Evolutionary conservation across 306 rosid species (phyloP), one percentile per base, ranked within the genome.

Genomic region (Lotus japonicus): DNA sequence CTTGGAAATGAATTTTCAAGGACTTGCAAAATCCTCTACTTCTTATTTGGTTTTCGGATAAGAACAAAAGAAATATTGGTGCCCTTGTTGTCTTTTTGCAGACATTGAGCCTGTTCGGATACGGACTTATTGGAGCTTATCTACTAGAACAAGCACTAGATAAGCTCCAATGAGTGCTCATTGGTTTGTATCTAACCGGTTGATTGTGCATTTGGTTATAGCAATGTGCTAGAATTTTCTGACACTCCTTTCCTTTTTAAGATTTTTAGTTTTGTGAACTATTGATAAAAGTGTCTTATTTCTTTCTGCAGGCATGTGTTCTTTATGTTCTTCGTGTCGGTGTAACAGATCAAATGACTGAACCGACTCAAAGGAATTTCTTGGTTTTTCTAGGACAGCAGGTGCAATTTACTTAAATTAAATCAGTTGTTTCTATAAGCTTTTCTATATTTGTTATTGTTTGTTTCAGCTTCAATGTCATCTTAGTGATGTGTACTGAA

Each of bases 311-410:
- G 98, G 98, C 98, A n/a, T 94, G 98, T 58, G 92, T 90, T 77
- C 98, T 94, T 45, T 94, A 94, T 72, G 79, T 90, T 55, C 90
- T 94, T 70, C 97, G 90, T 77, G 86, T 94, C 15, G 97, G 97
- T 42, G 74, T 94, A 78, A 90, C 92, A 18, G 97, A 94, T 88
- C 97, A 90, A 77, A 94, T 94, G 98, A 86, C 96, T 10, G 97
- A 94, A 63, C 90, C 98, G 70, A 86, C 92, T 21, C 98, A 94
- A 70, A 84, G 98, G 84, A 79, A 52, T 74, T 88, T 94, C 73
- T 74, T 88, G 84, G 83, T 85, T 68, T 94, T 94, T 53, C 81
- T 94, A 33, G 97, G 92, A 80, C 81, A 71, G 61, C 91, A 90
- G 96, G 98, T 90, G 18, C 41, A 63, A 46, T 14, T 74, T 66